Conservation (phyloP, 495 filamentous ascomycete genomes). For the Xylaria venustula region DNA sequence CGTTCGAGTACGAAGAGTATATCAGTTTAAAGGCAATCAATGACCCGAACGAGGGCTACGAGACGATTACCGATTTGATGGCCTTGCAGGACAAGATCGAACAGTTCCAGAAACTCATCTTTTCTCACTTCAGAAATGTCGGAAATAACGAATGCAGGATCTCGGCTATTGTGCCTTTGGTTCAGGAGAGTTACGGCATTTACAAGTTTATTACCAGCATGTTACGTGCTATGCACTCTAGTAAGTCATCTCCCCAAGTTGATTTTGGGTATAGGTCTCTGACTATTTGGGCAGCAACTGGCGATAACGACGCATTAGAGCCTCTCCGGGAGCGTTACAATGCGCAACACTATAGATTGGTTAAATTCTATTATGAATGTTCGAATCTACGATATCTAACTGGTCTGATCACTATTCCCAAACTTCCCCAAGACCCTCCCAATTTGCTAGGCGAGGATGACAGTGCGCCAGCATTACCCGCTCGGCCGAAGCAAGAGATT, state of each 20-base stretch:
- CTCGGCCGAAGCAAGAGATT: conserved; percentile 72
- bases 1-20: conserved; percentile 99
- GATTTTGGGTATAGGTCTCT: conserved; percentile 20
- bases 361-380: conserved; percentile 99
- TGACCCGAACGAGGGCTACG: conserved; percentile 98
- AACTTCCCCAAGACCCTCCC: conserved; percentile 90
- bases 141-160: conserved; percentile 96
- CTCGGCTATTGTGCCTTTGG: conserved; percentile 85
- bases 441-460: conserved; percentile 84
- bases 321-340: conserved; percentile 86
- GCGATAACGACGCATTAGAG: conserved; percentile 92
- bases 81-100: conserved; percentile 96
- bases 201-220: conserved; percentile 96
- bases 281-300: conserved; percentile 61
- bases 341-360: conserved; percentile 90
- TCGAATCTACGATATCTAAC: conserved; percentile 96
- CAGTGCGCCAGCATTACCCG: conserved; percentile 76
- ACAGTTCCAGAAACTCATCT: conserved; percentile 95
- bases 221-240: conserved; percentile 94
- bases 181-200: conserved; percentile 97
- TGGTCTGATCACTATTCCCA: conserved; percentile 92
- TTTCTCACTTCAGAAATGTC: conserved; percentile 87
- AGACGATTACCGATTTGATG: conserved; percentile 97
- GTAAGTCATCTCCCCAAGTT: conserved; percentile 45
- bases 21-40: conserved; percentile 97